Evolutionary conservation across 192 early-diverging fungal genomes (phyloP).

Genomic region (Gigaspora rosea): DNA sequence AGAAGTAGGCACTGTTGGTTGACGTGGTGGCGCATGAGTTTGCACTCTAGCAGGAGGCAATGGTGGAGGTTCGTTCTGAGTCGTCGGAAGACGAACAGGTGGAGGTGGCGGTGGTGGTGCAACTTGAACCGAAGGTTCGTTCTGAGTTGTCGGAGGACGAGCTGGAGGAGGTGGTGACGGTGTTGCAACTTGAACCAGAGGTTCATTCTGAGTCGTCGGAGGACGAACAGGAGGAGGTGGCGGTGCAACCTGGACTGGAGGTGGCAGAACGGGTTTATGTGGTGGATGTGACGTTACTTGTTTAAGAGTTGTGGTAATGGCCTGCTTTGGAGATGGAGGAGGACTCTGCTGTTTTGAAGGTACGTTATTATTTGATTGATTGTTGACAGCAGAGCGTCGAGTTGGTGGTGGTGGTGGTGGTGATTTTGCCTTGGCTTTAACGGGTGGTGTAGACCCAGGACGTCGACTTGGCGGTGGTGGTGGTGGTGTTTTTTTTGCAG

Average conservation of each 20-base stretch:
- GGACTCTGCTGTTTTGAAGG: background rate
- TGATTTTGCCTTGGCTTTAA: constrained; percentile 16
- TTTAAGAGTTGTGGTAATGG: background rate
- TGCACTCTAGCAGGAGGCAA: background rate
- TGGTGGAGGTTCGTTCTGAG: background rate
- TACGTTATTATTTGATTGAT: background rate
- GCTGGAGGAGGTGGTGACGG: constrained; percentile 36
- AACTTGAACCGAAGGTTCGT: background rate
- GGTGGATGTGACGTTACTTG: constrained; percentile 32
- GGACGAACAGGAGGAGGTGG: constrained; percentile 19
- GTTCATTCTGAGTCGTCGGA: too few relatives aligned
- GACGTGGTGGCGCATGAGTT: background rate
- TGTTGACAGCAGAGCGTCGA: constrained; percentile 36
- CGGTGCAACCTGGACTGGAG: constrained; percentile 33
- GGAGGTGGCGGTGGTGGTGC: constrained; percentile 30
- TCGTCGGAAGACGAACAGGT: background rate
- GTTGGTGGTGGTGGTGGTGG: constrained; percentile 41
- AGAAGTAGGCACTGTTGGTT: constrained; percentile 15
- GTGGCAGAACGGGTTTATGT: constrained; percentile 17
- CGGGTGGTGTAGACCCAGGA: constrained; percentile 34
- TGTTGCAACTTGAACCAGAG: constrained; percentile 22
- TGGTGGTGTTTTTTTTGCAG: constrained; percentile 34
- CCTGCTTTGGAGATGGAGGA: background rate
- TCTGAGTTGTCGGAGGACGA: too few relatives aligned
- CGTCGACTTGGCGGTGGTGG: constrained; percentile 43